Percentiles rank a stretch among this genome's conserved stretches.
Conservation (phyloP, 2,329 filamentous ascomycete genomes). For the Paramyrothecium sp. region DNA sequence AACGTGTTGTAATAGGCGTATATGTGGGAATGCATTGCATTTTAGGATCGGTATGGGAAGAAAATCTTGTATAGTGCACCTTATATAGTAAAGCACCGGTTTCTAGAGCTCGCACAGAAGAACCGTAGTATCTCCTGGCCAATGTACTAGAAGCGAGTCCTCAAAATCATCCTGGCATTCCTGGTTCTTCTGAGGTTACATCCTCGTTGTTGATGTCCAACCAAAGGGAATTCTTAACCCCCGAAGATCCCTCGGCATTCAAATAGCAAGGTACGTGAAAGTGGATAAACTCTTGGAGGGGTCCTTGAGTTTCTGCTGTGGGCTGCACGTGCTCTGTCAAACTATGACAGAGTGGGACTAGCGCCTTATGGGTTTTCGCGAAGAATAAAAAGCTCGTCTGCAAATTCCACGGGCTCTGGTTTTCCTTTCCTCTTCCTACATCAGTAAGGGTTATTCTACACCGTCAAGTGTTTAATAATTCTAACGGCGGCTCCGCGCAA, state of each 20-base stretch:
- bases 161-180: no score
- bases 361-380: not conserved
- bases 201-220: no score
- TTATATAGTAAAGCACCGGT: no score
- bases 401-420: constrained; percentile 8
- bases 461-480: constrained; percentile 50
- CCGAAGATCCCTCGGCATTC: not conserved
- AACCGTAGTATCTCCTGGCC: no score
- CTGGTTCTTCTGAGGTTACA: no score
- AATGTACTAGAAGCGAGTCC: no score
- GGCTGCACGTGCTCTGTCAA: not conserved
- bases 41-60: no score
- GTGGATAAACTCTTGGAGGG: not conserved
- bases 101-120: no score
- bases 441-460: constrained; percentile 47
- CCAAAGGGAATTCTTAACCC: no score
- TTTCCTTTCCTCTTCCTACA: constrained; percentile 37
- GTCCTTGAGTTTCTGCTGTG: not conserved
- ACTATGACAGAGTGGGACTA: not conserved
- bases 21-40: no score
- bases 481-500: constrained; percentile 48
- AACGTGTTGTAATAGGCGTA: not conserved
- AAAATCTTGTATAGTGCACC: no score
- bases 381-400: not conserved
- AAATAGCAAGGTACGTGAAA: not conserved